phyloP scores from a whole-genome alignment of 2,329 filamentous ascomycete genomes.

The Colletotrichum zoysiae region DNA sequence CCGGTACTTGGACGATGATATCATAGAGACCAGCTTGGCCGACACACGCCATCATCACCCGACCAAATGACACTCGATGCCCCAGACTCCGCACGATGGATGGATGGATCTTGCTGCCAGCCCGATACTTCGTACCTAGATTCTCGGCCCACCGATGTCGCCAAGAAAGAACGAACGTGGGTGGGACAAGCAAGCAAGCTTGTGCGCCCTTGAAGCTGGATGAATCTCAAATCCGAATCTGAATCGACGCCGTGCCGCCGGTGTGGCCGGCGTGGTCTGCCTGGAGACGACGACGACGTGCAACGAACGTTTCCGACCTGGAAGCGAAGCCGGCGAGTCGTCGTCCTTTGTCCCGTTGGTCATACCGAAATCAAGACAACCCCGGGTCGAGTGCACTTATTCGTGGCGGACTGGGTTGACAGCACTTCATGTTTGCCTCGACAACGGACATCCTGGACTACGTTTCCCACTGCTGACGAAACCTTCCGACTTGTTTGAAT shows the following conservation, averaged over 20 bases:
- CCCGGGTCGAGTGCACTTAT: not conserved
- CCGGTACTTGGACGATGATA: conserved; percentile 19
- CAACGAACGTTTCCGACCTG: conserved; percentile 1
- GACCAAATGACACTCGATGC: conserved; percentile 14
- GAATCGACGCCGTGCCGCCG: conserved; percentile 21
- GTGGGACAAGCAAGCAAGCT: conserved; percentile 12
- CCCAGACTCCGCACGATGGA: conserved; percentile 3
- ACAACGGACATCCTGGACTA: conserved; percentile 26
- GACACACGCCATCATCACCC: conserved; percentile 18
- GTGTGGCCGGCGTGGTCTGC: conserved; percentile 34
- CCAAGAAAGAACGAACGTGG: not conserved
- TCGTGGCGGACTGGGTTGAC: not conserved
- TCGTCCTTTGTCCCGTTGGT: conserved; percentile 17
- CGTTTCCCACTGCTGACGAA: conserved; percentile 2
- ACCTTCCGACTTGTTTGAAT: not conserved
- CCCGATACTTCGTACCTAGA: no score
- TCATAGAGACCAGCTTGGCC: conserved; percentile 27
- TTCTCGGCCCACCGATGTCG: conserved; percentile 13
- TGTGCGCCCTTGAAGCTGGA: not conserved
- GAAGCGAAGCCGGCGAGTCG: not conserved
- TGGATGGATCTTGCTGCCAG: conserved; percentile 15
- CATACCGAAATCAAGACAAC: not conserved
- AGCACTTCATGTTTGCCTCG: conserved; percentile 19
- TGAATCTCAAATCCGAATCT: conserved; percentile 2
- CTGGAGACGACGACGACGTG: conserved; percentile 31